Evolutionary conservation across 2,329 filamentous ascomycete species (phyloP).

Genomic region (Fusarium odoratissimum): DNA sequence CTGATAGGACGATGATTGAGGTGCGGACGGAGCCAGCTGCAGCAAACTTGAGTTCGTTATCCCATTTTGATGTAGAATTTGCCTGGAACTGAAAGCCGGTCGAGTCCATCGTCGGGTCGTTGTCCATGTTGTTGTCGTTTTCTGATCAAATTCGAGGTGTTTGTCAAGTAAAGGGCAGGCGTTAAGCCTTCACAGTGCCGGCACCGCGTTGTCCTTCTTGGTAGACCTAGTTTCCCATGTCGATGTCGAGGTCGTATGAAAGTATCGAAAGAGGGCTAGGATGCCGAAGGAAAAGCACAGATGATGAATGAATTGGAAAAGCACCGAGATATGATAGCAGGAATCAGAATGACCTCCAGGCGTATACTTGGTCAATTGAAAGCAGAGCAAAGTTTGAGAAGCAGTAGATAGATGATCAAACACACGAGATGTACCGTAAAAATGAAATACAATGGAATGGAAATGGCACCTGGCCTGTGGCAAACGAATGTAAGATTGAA

Average conservation of each 20-base stretch:
- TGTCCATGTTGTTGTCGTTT: conserved; percentile 17
- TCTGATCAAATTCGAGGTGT: conserved; percentile 17
- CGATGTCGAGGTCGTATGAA: conserved; percentile 9
- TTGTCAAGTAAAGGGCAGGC: conserved; percentile 30
- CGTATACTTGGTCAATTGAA: conserved; percentile 6
- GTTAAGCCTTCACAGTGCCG: conserved; percentile 42
- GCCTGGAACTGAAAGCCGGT: conserved; percentile 48
- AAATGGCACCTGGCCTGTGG: conserved; percentile 36
- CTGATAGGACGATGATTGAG: conserved; percentile 70
- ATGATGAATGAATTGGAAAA: background rate
- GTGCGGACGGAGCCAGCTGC: conserved; percentile 69
- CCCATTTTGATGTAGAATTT: conserved; percentile 60
- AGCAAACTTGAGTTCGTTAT: conserved; percentile 64
- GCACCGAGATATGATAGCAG: conserved; percentile 12
- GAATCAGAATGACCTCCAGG: conserved; percentile 7
- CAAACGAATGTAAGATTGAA: conserved; percentile 33
- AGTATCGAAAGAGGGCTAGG: background rate
- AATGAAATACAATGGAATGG: conserved; percentile 12
- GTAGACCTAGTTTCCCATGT: conserved; percentile 37
- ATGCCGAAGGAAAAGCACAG: background rate
- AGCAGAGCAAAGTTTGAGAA: conserved; percentile 12
- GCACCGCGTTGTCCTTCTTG: conserved; percentile 39
- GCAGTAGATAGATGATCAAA: conserved; percentile 11
- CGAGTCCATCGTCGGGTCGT: conserved; percentile 27
- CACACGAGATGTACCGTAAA: conserved; percentile 20